A percentile compares a stretch with the other conserved stretches of the same genome.
Evolutionary conservation across 1,284 basidiomycete genomes (phyloP).

Genomic region (Boletus semigastroideus): DNA sequence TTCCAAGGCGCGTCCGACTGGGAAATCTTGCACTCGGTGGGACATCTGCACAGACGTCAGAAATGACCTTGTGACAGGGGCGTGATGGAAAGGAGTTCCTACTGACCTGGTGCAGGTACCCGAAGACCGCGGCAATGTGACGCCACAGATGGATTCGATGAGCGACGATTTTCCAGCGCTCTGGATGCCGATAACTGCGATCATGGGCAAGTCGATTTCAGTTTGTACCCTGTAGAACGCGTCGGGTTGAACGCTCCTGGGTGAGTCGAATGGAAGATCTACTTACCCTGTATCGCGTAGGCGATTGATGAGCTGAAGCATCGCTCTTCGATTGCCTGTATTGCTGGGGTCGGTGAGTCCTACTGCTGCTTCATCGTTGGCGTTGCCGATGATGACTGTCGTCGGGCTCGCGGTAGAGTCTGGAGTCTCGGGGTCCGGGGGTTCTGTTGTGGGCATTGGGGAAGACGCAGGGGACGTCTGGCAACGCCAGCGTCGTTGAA

Average conservation of each 20-base stretch:
- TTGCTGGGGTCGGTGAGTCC: slow-evolving; percentile 47
- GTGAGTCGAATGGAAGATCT: not conserved
- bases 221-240: slow-evolving; percentile 47
- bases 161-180: slow-evolving; percentile 74
- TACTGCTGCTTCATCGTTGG: slow-evolving; percentile 23
- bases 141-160: slow-evolving; percentile 72
- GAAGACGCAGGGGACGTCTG: not conserved
- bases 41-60: slow-evolving; percentile 48
- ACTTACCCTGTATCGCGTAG: slow-evolving; percentile 57
- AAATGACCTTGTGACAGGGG: accelerated
- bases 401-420: not conserved
- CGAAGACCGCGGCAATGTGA: slow-evolving; percentile 62
- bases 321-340: slow-evolving; percentile 37
- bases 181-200: slow-evolving; percentile 68
- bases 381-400: not conserved
- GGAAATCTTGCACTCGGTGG: slow-evolving; percentile 65
- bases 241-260: not conserved
- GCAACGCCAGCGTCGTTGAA: not conserved
- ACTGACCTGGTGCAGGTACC: slow-evolving; percentile 66
- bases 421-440: not conserved
- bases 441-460: not conserved
- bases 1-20: slow-evolving; percentile 50
- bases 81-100: not conserved
- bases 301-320: slow-evolving; percentile 54
- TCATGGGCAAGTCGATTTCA: slow-evolving; percentile 68